phyloP scores from a whole-genome alignment of 2,329 filamentous ascomycete genomes.

The Fusarium sp. region DNA sequence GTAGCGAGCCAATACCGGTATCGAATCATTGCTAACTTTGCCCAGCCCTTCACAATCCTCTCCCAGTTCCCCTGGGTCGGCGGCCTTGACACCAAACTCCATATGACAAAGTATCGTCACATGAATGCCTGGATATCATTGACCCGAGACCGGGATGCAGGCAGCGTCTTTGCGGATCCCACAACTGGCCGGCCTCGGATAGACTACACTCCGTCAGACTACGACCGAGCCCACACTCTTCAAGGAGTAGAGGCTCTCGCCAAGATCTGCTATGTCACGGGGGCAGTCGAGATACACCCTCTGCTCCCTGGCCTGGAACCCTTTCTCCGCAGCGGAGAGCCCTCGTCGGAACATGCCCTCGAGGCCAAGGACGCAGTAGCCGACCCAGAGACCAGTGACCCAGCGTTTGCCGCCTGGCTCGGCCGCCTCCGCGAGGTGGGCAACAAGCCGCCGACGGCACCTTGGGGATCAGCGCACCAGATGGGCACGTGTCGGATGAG shows the following conservation, averaged over 20 bases:
- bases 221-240: constrained; percentile 77
- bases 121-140: constrained; percentile 79
- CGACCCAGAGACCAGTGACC: constrained; percentile 65
- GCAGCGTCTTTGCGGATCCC: constrained; percentile 78
- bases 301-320: constrained; percentile 70
- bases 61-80: constrained; percentile 73
- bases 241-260: constrained; percentile 77
- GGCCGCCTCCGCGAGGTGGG: constrained; percentile 59
- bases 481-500: constrained; percentile 84
- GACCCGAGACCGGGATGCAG: constrained; percentile 79
- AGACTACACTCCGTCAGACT: constrained; percentile 75
- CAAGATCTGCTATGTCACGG: constrained; percentile 81
- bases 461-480: constrained; percentile 80
- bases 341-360: constrained; percentile 33
- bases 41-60: constrained; percentile 71
- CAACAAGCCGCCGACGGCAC: constrained; percentile 61
- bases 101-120: constrained; percentile 73
- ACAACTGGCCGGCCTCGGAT: constrained; percentile 71
- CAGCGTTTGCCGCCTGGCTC: constrained; percentile 71
- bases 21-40: constrained; percentile 28
- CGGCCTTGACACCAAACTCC: constrained; percentile 78
- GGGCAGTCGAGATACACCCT: constrained; percentile 82
- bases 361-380: constrained; percentile 33
- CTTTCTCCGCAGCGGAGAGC: constrained; percentile 60
- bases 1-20: constrained; percentile 35